Evolutionary conservation across 2,329 filamentous ascomycete genomes (phyloP).

Genomic region (Talaromyces sp.): DNA sequence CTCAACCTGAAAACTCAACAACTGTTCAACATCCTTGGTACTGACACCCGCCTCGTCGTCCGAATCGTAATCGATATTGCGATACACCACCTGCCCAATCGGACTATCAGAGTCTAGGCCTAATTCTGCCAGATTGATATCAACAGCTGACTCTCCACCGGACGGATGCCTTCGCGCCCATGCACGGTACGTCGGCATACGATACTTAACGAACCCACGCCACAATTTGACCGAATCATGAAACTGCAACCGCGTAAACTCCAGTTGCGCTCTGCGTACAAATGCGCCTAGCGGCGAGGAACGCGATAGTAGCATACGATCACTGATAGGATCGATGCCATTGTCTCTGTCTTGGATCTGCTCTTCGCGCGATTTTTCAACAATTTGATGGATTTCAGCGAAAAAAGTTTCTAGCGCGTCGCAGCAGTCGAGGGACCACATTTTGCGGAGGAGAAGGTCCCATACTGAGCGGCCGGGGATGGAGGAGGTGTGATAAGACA

Average conservation of each 20-base stretch:
- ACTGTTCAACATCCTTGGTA: slow-evolving; percentile 72
- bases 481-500: slow-evolving; percentile 45
- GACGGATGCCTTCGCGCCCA: slow-evolving; percentile 56
- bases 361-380: slow-evolving; percentile 63
- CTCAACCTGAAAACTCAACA: slow-evolving; percentile 84
- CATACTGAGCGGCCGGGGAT: slow-evolving; percentile 78
- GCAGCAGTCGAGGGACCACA: slow-evolving; percentile 82
- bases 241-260: slow-evolving; percentile 78
- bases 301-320: slow-evolving; percentile 60
- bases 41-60: slow-evolving; percentile 55
- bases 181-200: slow-evolving; percentile 65
- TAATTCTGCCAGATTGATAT: slow-evolving; percentile 60
- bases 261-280: slow-evolving; percentile 69
- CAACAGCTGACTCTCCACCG: slow-evolving; percentile 51
- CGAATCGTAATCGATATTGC: slow-evolving; percentile 42
- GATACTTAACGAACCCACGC: slow-evolving; percentile 76
- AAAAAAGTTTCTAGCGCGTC: slow-evolving; percentile 79
- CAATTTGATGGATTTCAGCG: slow-evolving; percentile 53
- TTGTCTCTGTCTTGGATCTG: slow-evolving; percentile 54
- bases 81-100: slow-evolving; percentile 52
- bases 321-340: slow-evolving; percentile 46
- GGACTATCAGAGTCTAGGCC: slow-evolving; percentile 51
- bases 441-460: slow-evolving; percentile 73
- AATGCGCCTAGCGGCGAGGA: slow-evolving; percentile 80
- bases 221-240: slow-evolving; percentile 74